Evolutionary conservation across 352 stramenopile genomes (phyloP), one percentile per base, ranked within the genome.

Genomic region (Proteromonas lacertae): DNA sequence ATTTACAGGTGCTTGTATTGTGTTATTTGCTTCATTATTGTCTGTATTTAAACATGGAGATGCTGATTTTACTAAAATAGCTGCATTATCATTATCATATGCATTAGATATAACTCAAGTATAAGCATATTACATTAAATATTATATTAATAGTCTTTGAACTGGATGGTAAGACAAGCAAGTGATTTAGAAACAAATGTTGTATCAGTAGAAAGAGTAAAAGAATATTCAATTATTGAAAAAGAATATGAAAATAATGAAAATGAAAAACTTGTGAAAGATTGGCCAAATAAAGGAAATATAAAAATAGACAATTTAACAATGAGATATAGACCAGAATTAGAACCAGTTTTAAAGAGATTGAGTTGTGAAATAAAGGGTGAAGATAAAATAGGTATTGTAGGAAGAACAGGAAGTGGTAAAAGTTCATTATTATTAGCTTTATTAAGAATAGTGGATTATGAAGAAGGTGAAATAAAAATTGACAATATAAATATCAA

Each of bases 311-410:
- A 53, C 6, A 49, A 56, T 29, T 48, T 62, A 1, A 49, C 47
- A 29, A 36, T 86, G 35, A 39, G 62, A 5, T 87, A 88, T 43
- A 42, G 65, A 19, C 41, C 48, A 45, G 43, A n/a, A n/a, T n/a
- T n/a, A n/a, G n/a, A n/a, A n/a, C n/a, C n/a, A n/a, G n/a, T n/a
- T n/a, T n/a, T n/a, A 21, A 14, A 5, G 30, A 17, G 4, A 19
- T 13, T 12, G 10, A 16, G 24, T 37, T 2, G 6, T 44, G 22
- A 24, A 20, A n/a, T n/a, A n/a, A n/a, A n/a, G n/a, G n/a, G n/a
- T n/a, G n/a, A n/a, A n/a, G n/a, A n/a, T n/a, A n/a, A n/a, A n/a
- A n/a, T n/a, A n/a, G n/a, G n/a, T n/a, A n/a, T n/a, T n/a, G n/a
- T n/a, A n/a, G n/a, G n/a, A n/a, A n/a, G n/a, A n/a, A n/a, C n/a